Evolutionary conservation across 345 rosid species (phyloP), one percentile per base, ranked within the genome.

Genomic region (Laguncularia racemosa): DNA sequence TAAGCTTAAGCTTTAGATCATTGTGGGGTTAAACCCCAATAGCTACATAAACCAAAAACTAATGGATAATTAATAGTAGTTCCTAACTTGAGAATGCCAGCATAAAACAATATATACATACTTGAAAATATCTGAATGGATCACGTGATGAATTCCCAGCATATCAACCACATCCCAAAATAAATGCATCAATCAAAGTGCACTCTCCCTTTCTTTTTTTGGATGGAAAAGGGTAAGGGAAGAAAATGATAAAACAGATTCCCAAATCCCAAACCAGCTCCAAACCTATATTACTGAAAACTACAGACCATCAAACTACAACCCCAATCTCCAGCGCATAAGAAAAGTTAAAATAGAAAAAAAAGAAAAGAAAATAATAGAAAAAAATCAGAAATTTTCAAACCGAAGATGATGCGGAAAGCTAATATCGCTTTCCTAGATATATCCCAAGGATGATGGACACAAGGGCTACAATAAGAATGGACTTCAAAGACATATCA

Each of bases 401-500:
- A 18, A 13, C 43, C 58, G 18, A 3, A 55, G 18, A 23, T 12
- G 18, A 43, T 16, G 44, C 9, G 45, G 50, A 48, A 63, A 67
- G 58, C 76, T 84, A 93, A 55, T 87, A 93, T 51, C 75, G 72
- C 68, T 87, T 93, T 58, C 99, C 97, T 54, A 93, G 78, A 69
- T 85, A 65, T 6, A 85, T 51, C 40, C 99, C 97, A 6, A 90
- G 52, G 74, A 93, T 66, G 59, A 85, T 63, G 13, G 99, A 93
- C 33, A 85, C 64, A 51, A 89, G 68, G 28, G 95, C 99, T 21
- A 89, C 83, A 62, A 82, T 85, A 13, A 80, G 16, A 28, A 85
- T 59, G 67, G 87, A 60, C 78, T 81, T 78, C 14, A 82, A 53
- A 75, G 65, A 68, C 72, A 68, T 71, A 52, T 60, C 75, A 28